A percentile compares a stretch with the other conserved stretches of the same genome.
These are phyloP conservation scores for Pelomyxa schiedti DNA, from an alignment of 78 protist genomes.

Conservation along the genomic window DNA sequence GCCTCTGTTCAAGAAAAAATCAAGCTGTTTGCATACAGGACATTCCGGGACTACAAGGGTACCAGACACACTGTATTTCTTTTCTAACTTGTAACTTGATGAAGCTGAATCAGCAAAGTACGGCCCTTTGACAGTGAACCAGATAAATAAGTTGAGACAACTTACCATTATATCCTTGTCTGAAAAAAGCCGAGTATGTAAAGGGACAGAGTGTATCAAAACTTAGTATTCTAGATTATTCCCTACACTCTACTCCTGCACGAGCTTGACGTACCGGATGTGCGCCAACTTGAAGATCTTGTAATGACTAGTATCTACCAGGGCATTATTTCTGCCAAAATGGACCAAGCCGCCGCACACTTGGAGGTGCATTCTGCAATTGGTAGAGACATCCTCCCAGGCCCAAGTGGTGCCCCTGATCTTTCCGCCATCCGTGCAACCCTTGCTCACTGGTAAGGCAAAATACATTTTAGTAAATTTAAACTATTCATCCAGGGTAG, in stretches of 20 bases:
- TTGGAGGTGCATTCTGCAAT: background rate
- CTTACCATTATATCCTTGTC: background rate
- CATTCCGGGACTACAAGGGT: background rate
- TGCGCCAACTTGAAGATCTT: background rate
- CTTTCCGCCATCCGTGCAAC: no score
- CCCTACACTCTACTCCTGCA: background rate
- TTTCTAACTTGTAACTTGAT: no score
- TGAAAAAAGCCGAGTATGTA: no score
- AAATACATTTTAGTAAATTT: no score
- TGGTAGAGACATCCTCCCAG: background rate
- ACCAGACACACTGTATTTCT: no score
- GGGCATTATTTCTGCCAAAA: background rate
- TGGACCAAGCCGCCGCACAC: background rate
- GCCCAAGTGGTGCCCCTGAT: no score
- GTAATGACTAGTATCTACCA: background rate
- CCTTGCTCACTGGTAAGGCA: no score
- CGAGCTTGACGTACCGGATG: background rate
- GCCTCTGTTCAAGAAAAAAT: no score
- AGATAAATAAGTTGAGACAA: background rate
- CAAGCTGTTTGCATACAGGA: background rate
- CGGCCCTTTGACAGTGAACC: background rate
- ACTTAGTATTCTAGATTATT: no score
- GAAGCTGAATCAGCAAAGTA: background rate
- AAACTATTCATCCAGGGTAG: no score
- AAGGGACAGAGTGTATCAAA: no score